Percentiles rank a stretch among this genome's conserved stretches.
phyloP scores from a whole-genome alignment of 345 rosid genomes.

The Eucalyptus paniculata region DNA sequence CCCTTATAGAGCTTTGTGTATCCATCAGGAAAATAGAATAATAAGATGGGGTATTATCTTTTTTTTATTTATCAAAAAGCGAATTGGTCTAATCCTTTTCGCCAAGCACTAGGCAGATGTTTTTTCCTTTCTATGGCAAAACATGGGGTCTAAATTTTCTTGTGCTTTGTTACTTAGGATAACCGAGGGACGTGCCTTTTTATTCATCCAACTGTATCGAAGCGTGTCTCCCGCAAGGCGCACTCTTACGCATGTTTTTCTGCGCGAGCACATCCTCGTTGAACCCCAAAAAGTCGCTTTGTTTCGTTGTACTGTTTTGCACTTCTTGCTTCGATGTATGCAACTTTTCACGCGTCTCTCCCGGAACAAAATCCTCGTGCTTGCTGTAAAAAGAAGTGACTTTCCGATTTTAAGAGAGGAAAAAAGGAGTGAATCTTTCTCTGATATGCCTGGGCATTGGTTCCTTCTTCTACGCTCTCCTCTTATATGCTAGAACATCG shows the following conservation, averaged over 20 bases:
- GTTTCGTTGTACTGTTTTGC: not conserved
- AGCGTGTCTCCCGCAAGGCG: not conserved
- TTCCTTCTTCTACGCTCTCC: not conserved
- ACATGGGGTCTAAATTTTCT: not conserved
- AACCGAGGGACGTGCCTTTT: not conserved
- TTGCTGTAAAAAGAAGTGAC: not conserved
- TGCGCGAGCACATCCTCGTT: not conserved
- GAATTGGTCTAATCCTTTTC: not conserved
- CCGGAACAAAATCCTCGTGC: not conserved
- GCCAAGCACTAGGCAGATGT: not conserved
- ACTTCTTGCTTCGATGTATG: not conserved
- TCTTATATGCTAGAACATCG: not conserved
- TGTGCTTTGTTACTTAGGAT: not conserved
- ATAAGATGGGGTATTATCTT: not conserved
- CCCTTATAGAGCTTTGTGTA: not conserved
- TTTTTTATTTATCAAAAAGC: not conserved
- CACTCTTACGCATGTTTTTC: not conserved
- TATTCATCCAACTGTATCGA: not conserved
- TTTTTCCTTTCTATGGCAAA: not conserved
- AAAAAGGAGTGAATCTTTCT: not conserved
- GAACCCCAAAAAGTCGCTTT: not conserved
- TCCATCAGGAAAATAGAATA: not conserved
- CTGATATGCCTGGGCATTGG: not conserved
- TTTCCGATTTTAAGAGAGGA: not conserved
- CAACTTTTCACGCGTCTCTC: not conserved